Evolutionary conservation across 805 yeast species (phyloP), one percentile per base, ranked within the genome.

Genomic region (Groenewaldozyma salmanticensis): DNA sequence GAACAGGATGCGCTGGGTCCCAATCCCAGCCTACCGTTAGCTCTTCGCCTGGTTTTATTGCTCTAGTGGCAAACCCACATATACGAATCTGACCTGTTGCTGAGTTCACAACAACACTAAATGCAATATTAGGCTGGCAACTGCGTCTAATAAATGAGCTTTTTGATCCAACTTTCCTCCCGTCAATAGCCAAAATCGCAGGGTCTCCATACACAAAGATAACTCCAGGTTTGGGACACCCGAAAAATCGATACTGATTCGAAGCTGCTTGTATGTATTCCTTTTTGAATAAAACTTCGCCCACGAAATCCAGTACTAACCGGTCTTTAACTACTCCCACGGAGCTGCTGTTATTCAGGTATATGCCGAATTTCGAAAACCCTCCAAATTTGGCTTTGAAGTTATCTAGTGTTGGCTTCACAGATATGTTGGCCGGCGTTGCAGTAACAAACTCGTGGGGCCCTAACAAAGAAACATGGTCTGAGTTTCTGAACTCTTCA

Each of bases 1-100:
- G 62, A 31, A 86, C 81, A 2, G 96, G 95, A 56, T 87, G 95
- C 15, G 64, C 48, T 2, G 61, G 55, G 54, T 87, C 95, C 95
- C 96, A 90, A 45, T 80, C 84, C 97, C 97, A 90, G 1, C 78
- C 74, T 6, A 86, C 59, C 0, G 88, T 71, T 17, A 90, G 60
- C 54, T 88, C 96, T 31, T 77, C 74, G n/a, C 77, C 86, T 6
- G 68, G 59, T 39, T 67, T 65, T 21, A 88, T 72, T 2, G 74
- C 73, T 37, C 66, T 70, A 1, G 69, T 59, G 0, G 95, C 74
- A 21, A 65, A 65, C 6, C 84, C 67, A 5, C 75, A 65, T 53
- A 83, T 77, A 41, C 69, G 71, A 6, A 82, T 67, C 11, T 55
- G 50, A 13, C 31, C 37, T 15, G 37, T 35, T 15, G 32, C 42